Base-by-base conservation (phyloP, 805 yeast genomes). In the Saturnispora halmiae region DNA sequence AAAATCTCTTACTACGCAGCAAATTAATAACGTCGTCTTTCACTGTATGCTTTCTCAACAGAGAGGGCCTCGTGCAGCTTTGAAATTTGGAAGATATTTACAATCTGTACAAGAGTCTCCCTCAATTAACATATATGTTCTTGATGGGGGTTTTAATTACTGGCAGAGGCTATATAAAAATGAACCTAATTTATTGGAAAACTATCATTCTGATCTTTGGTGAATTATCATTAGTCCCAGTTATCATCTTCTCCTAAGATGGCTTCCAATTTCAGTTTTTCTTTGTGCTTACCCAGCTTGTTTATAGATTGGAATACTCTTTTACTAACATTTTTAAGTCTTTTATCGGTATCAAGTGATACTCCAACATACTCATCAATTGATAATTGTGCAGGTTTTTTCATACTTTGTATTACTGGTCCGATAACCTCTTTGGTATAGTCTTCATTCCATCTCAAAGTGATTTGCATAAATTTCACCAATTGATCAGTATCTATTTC, bases 31-130 rank as follows among this genome's bases (percentile, higher is more conserved):
- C 40, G 73, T 86, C 0, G 81, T 92, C 0, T 92, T 90, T 63
- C 96, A 92, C 58, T 90, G 98, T 59, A 87, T 88, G 22, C 67
- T 83, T 24, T 80, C 94, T 3, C 97, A 92, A 59, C 94, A 81
- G 45, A 66, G 98, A 39, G 97, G 97, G 0, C 97, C 97, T 0
- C 66, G 83, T 3, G 73, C 95, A 3, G 87, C 96, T 0, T 62
- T 78, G 60, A 66, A 65, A 51, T 81, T 82, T 51, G 53, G 69
- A 47, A 59, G 79, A 42, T 66, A 67, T 47, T 61, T 72, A 11
- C 41, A 46, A 16, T 54, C 53, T 10, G 4, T 20, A 9, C 51
- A 56, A 25, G 57, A 61, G 2, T 53, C 59, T 6, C 63, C 70
- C 25, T 29, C 44, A 2, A 33, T 56, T 4, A 46, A 55, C 4